Base-by-base conservation (phyloP, 345 rosid species). In the Firmiana major region DNA sequence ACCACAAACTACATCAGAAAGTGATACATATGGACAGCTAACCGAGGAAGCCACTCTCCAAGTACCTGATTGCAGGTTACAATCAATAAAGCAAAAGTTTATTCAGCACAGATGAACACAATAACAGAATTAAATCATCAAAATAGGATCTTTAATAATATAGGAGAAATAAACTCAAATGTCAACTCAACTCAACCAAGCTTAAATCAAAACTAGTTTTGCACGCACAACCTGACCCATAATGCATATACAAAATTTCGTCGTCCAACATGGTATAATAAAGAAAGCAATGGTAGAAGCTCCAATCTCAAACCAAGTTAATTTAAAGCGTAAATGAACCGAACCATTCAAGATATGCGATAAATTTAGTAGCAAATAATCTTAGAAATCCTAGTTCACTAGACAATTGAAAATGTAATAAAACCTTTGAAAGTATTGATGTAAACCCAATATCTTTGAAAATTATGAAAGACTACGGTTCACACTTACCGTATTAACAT, bases 401-500 rank as follows among this genome's bases (percentile, higher is more conserved):
- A 42, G 53, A 28, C 71, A 67, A 15, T 21, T 67, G 68, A 17
- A 63, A 63, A 17, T 63, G 68, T 63, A 63, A 63, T 17, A 17
- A n/a, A 66, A 42, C 28, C 17, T 42, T 66, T 66, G 48, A 36
- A 64, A 64, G 10, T 19, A 31, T 28, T 11, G 9, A 42, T 42
- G 46, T 28, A 21, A 42, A 40, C 28, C 21, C 28, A 9, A 57
- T 16, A 42, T n/a, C 71, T n/a, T n/a, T 42, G 71, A 8, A 42
- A 66, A 66, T n/a, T 66, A 66, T 42, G 31, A 42, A 65, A n/a
- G 24, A 42, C 31, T 36, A 31, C 8, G 38, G 16, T 51, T 10
- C 10, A 74, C 40, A 83, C 86, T 82, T 76, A 85, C 86, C 17
- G 80, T 80, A 55, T 67, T 80, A 53, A 85, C 66, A 48, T 77